Conservation (phyloP, 129 eudicot genomes). For the Helianthus annuus region HanXRQr2.0-SUNRISE NC_035444.2:44330673-44331172, state of each 20-base stretch:
- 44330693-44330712: background rate
- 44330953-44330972: too few species aligned
- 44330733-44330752: slow-evolving; percentile 2
- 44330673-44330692: too few species aligned
- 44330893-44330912: background rate
- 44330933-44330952: background rate
- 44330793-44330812: background rate
- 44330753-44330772: background rate
- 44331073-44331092: too few species aligned
- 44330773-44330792: background rate
- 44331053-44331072: too few species aligned
- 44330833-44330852: slow-evolving; percentile 12
- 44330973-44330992: too few species aligned
- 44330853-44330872: background rate
- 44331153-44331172: too few species aligned
- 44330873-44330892: background rate
- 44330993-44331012: too few species aligned
- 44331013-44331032: too few species aligned
- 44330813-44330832: background rate
- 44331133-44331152: too few species aligned
- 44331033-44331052: too few species aligned
- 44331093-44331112: too few species aligned
- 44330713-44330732: background rate
- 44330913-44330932: background rate
- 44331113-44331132: too few species aligned